These are phyloP conservation scores for Tetragonia tetragonoides DNA, from an alignment of 148 eudicot species.

Conservation along the genomic window DNA sequence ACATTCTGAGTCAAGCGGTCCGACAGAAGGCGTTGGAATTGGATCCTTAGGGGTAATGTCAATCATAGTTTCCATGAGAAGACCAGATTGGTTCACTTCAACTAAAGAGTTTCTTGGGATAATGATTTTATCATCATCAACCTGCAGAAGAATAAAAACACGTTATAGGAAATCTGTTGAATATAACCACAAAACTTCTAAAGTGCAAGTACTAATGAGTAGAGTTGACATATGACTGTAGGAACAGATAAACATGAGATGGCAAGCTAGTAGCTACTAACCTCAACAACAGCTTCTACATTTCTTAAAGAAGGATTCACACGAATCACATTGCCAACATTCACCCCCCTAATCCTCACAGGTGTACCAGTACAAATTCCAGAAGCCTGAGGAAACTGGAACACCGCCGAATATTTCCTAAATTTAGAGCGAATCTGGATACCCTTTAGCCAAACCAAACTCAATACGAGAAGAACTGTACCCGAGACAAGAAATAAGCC, in stretches of 20 bases:
- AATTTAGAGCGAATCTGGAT: conserved; percentile 73
- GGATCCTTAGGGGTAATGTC: conserved; percentile 91
- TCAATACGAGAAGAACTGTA: conserved; percentile 65
- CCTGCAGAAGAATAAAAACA: conserved; percentile 40
- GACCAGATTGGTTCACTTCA: conserved; percentile 97
- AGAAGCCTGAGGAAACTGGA: conserved; percentile 84
- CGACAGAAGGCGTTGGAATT: conserved; percentile 68
- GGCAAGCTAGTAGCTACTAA: conserved; percentile 31
- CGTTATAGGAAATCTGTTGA: not conserved
- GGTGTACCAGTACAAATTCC: conserved; percentile 85
- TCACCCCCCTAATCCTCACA: conserved; percentile 88
- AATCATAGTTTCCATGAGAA: conserved; percentile 94
- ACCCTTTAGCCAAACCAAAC: conserved; percentile 85
- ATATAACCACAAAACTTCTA: not conserved
- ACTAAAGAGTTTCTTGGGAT: conserved; percentile 83
- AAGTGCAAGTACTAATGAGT: not conserved
- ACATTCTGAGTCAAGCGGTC: conserved; percentile 79
- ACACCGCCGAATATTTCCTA: conserved; percentile 65
- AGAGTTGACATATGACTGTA: not conserved
- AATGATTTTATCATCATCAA: conserved; percentile 84
- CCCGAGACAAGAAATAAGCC: conserved; percentile 86
- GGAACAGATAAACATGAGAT: conserved; percentile 7
- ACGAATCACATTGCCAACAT: conserved; percentile 77
- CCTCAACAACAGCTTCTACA: conserved; percentile 90
- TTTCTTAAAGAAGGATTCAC: conserved; percentile 75